Evolutionary conservation across 345 rosid genomes (phyloP), one percentile per base, ranked within the genome.

Genomic region (Pseudoturritis turrita): DNA sequence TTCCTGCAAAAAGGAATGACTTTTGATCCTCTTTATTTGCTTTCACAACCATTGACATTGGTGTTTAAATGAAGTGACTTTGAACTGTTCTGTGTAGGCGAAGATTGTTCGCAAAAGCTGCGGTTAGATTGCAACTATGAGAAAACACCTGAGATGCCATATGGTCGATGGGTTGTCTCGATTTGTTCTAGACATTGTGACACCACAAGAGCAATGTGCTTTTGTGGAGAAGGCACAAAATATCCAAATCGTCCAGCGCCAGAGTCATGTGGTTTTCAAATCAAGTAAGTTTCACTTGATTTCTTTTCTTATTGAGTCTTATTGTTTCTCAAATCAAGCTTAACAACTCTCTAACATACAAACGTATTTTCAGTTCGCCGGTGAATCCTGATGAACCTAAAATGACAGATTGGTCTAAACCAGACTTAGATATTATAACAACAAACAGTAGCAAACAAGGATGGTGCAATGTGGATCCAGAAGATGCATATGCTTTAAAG

Each of bases 181-280:
- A 89, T 95, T 40, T 95, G 99, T 76, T 15, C 97, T 62, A 83
- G 85, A 51, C 74, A 89, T 55, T 95, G 99, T 80, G 99, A 95
- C 72, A 86, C 93, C 52, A 86, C 90, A 21, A 83, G 91, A 79
- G 96, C 99, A 62, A 89, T 85, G 96, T 95, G 99, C 78, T 95
- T 88, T 81, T 91, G 99, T 82, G 99, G 97, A 77, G 96, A 88
- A 83, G 96, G 96, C 83, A 89, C 96, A 53, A 95, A 87, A 64
- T 95, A 91, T 79, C 99, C 99, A 54, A 86, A 87, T 70, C 95
- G 99, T 56, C 99, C 99, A 18, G 86, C 71, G 50, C 84, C 99
- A 33, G 99, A 94, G 83, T 66, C 87, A 25, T 94, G 97, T 72
- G 97, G 98, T 44, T 94, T 94, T 78, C 88, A 85, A 52, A 25